phyloP scores from a whole-genome alignment of 768 basidiomycete genomes.

The Rhizopogon rudus region DNA sequence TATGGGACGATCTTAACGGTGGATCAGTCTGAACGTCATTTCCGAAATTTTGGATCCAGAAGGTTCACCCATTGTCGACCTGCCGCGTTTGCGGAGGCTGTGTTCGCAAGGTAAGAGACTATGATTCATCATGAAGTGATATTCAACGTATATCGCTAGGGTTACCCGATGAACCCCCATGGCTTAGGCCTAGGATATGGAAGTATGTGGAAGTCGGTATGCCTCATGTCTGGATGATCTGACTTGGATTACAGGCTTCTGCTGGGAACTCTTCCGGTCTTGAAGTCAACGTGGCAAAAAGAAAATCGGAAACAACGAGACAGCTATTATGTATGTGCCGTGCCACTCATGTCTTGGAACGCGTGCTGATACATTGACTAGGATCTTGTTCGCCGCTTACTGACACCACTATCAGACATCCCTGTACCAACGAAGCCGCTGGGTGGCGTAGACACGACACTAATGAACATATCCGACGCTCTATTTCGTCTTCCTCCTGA shows the following conservation, averaged over 20 bases:
- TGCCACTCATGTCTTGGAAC: conserved; percentile 4
- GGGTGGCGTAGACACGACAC: conserved; percentile 38
- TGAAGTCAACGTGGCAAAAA: conserved; percentile 54
- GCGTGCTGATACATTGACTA: conserved; percentile 22
- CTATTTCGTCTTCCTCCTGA: conserved; percentile 49
- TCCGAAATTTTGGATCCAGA: conserved; percentile 58
- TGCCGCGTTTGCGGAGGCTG: conserved; percentile 48
- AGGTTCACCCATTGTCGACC: conserved; percentile 46
- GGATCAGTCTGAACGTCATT: conserved; percentile 34
- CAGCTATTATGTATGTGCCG: conserved; percentile 63
- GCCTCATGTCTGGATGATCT: conserved; percentile 5
- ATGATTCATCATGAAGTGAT: not conserved
- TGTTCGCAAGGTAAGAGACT: conserved; percentile 52
- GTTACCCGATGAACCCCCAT: conserved; percentile 67
- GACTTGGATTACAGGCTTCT: conserved; percentile 40
- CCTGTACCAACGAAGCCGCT: conserved; percentile 37
- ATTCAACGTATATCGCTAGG: conserved; percentile 33
- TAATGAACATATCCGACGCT: conserved; percentile 49
- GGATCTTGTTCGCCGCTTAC: conserved; percentile 65
- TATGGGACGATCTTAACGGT: conserved; percentile 4
- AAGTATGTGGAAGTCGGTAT: conserved; percentile 41
- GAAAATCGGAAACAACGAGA: conserved; percentile 59
- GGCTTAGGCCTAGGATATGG: conserved; percentile 77
- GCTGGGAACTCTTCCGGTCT: conserved; percentile 53
- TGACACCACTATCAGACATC: conserved; percentile 46